These are phyloP conservation scores for Candida boidinii DNA, from an alignment of 805 yeast species.

Conservation along the genomic window DNA sequence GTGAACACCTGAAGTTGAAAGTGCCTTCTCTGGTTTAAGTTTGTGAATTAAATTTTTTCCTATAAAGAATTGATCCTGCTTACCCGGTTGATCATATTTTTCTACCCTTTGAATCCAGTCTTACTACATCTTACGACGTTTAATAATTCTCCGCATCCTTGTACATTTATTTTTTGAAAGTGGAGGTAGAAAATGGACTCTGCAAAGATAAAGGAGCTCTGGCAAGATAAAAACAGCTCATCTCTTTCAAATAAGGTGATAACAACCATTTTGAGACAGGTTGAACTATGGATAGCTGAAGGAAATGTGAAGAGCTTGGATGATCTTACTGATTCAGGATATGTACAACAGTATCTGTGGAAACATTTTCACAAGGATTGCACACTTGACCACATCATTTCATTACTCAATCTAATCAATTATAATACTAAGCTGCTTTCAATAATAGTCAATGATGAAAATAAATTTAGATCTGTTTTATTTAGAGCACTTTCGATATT, in stretches of 20 bases:
- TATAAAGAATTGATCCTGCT: too few relatives aligned
- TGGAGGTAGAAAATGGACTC: neutral
- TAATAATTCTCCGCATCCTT: too few relatives aligned
- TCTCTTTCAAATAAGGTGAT: slow-evolving; percentile 5
- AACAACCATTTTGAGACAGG: neutral
- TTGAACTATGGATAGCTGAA: neutral
- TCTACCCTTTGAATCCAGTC: too few relatives aligned
- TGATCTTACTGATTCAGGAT: slow-evolving; percentile 8
- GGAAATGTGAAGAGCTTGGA: neutral
- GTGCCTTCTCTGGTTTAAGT: too few relatives aligned
- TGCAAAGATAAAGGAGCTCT: neutral
- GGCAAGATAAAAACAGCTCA: slow-evolving; percentile 2
- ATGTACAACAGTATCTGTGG: slow-evolving; percentile 30
- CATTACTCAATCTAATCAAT: slow-evolving; percentile 18
- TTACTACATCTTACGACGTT: too few relatives aligned
- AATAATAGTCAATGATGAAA: slow-evolving; percentile 12
- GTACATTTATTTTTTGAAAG: too few relatives aligned
- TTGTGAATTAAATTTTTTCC: too few relatives aligned
- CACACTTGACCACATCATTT: slow-evolving; percentile 30
- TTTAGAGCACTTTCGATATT: slow-evolving; percentile 21
- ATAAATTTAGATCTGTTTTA: slow-evolving; percentile 20
- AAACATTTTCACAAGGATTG: slow-evolving; percentile 29
- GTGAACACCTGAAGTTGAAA: too few relatives aligned
- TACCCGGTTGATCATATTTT: too few relatives aligned
- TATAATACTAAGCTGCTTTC: slow-evolving; percentile 5